Percentiles rank a stretch among this genome's conserved stretches.
phyloP scores from a whole-genome alignment of 176 grass and related monocot genomes.

The Poa annua region DNA sequence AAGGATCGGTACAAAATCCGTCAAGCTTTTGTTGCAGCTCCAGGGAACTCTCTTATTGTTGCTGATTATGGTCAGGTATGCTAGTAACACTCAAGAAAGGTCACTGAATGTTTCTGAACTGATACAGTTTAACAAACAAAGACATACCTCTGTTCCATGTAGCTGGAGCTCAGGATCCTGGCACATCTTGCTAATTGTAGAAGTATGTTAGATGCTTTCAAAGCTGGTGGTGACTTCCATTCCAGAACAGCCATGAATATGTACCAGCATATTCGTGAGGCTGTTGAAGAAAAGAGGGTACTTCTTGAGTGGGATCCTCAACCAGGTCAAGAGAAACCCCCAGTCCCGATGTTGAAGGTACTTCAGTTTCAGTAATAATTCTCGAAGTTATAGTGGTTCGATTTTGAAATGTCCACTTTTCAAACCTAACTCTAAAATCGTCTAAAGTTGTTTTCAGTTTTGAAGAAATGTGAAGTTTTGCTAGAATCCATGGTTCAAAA shows the following conservation, averaged over 20 bases:
- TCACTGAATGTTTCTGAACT: slow-evolving; percentile 23
- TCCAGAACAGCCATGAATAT: slow-evolving; percentile 98
- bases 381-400: not conserved
- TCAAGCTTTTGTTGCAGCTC: slow-evolving; percentile 89
- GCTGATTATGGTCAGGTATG: slow-evolving; percentile 99
- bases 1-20: slow-evolving; percentile 97
- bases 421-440: not conserved
- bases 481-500: not conserved
- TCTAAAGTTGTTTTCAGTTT: not conserved
- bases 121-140: slow-evolving; percentile 25
- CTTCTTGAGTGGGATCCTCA: slow-evolving; percentile 97
- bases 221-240: slow-evolving; percentile 93
- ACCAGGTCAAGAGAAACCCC: slow-evolving; percentile 87
- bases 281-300: slow-evolving; percentile 76
- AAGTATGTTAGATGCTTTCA: slow-evolving; percentile 97
- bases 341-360: slow-evolving; percentile 87
- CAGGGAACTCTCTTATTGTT: slow-evolving; percentile 90
- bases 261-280: slow-evolving; percentile 81
- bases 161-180: slow-evolving; percentile 98
- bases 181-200: slow-evolving; percentile 85
- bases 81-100: not conserved
- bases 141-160: slow-evolving; percentile 31
- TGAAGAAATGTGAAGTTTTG: not conserved
- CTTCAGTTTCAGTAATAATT: slow-evolving; percentile 38
- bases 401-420: not conserved